These are phyloP conservation scores for Sonneratia caseolaris DNA, from an alignment of 345 rosid species.

Conservation along the genomic window DNA sequence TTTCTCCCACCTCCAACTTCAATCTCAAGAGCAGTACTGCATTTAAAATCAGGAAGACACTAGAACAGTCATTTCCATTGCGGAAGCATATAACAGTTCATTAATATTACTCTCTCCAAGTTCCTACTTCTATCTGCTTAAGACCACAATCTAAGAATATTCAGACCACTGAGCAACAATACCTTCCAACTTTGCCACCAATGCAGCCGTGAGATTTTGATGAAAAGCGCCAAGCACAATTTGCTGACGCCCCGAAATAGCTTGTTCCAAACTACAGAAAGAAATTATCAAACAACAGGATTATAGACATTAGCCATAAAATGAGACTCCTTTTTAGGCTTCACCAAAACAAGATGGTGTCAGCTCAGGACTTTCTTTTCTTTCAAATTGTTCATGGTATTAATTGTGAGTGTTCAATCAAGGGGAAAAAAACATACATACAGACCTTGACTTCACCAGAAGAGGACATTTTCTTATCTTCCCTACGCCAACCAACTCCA, in stretches of 20 bases:
- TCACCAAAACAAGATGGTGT: neutral
- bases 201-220: constrained; percentile 79
- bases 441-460: constrained; percentile 65
- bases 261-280: constrained; percentile 54
- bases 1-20: constrained; percentile 95
- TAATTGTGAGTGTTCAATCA: neutral
- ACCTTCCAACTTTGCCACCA: constrained; percentile 78
- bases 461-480: constrained; percentile 69
- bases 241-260: constrained; percentile 72
- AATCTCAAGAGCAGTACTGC: constrained; percentile 75
- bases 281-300: constrained; percentile 7
- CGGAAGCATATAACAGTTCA: neutral
- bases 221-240: constrained; percentile 60
- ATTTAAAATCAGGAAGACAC: constrained; percentile 7
- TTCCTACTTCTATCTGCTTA: neutral
- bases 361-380: neutral
- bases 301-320: neutral
- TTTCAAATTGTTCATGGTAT: neutral
- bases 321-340: neutral
- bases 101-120: neutral
- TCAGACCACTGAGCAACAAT: constrained; percentile 10
- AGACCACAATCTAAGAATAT: neutral
- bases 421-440: neutral
- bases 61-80: neutral
- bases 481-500: constrained; percentile 77